Base-by-base conservation (phyloP, 345 rosid genomes). In the Durio zibethinus region DNA sequence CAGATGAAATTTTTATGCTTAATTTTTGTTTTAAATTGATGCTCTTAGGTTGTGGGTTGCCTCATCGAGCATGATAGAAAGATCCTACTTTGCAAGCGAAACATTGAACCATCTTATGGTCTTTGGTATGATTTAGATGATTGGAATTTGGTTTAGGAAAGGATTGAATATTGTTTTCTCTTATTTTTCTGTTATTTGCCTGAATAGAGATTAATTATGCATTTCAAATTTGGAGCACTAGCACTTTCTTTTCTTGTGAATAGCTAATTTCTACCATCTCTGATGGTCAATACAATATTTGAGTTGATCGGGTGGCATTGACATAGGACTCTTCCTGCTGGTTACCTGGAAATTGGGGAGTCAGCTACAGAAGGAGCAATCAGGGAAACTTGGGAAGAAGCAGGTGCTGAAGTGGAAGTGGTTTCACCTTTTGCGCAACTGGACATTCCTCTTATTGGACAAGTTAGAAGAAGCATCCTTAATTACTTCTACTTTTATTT, bases 371-470 rank as follows among this genome's bases (percentile, higher is more conserved):
- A 92, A 85, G 99, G 99, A 53, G 99, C 99, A 75, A 85, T 87
- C 68, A 85, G 99, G 84, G 99, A 95, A 85, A 95, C 98, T 57
- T 87, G 92, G 98, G 98, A 96, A 87, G 99, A 93, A 84, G 97
- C 99, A 12, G 86, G 90, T 59, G 98, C 99, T 23, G 92, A 87
- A 78, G 99, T 91, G 10, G 99, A 96, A 85, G 93, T 93, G 53
- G 64, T 88, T 77, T 91, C 94, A 23, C 99, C 99, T 79, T 92
- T 93, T 86, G 89, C 95, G 57, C 99, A 96, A 54, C 82, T 96
- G 27, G 99, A 93, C 74, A 96, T 96, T 79, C 99, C 98, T 78
- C 93, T 86, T 72, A 96, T 96, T 76, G 98, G 97, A 68, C 98
- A 96, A 83, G 98, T 96, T 81, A 80, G 85, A 47, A 74, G 64